Evolutionary conservation across 1,284 basidiomycete genomes (phyloP).

Genomic region (Cutaneotrichosporon mucoides): DNA sequence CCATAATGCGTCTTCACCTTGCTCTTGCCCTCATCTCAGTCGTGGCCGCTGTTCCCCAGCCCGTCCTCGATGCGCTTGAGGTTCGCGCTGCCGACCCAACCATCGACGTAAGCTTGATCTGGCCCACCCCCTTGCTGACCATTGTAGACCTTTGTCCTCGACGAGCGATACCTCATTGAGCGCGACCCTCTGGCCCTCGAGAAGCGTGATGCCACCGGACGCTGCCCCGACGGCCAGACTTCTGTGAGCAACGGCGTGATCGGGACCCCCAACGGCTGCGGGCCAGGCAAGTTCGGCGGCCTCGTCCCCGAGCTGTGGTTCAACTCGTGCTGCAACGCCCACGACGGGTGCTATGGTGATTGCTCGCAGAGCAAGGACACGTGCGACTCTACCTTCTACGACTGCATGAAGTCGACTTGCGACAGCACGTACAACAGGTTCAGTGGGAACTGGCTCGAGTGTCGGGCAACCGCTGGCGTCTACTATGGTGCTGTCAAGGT

Average conservation of each 20-base stretch:
- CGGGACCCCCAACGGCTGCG: slow-evolving; percentile 1
- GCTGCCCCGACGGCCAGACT: background rate
- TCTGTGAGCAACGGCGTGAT: background rate
- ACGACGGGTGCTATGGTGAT: slow-evolving; percentile 5
- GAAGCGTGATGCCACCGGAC: background rate
- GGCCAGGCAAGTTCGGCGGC: background rate
- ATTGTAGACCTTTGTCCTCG: too few species aligned
- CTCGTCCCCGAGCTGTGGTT: slow-evolving; percentile 2
- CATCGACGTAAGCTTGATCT: too few species aligned
- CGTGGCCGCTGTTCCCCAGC: too few species aligned
- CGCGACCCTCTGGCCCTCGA: background rate
- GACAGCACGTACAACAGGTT: background rate
- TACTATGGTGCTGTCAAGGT: background rate
- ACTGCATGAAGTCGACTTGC: slow-evolving; percentile 1
- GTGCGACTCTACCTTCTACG: background rate
- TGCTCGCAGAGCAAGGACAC: slow-evolving; percentile 1
- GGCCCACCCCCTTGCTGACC: too few species aligned
- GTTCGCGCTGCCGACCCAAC: too few species aligned
- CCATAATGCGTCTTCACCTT: too few species aligned
- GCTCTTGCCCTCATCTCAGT: too few species aligned
- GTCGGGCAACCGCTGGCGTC: background rate
- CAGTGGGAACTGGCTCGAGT: background rate
- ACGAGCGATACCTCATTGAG: too few species aligned
- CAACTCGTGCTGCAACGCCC: slow-evolving; percentile 1
- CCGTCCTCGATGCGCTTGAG: too few species aligned